These are phyloP conservation scores for Aphanomyces cochlioides DNA, from an alignment of 352 stramenopile genomes.

Conservation along the genomic window DNA sequence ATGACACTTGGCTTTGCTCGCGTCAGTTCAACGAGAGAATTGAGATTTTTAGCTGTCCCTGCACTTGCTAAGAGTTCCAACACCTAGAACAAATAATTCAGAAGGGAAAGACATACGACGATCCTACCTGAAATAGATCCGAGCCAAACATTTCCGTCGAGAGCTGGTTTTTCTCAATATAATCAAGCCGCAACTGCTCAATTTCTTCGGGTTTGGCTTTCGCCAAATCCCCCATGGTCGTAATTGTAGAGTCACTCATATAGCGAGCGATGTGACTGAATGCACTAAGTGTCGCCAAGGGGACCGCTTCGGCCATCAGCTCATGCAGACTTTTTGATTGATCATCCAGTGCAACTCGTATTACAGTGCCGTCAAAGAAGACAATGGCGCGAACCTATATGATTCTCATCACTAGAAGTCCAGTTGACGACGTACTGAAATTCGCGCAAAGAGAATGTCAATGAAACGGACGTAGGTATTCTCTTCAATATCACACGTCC, in stretches of 20 bases:
- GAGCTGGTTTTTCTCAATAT: conserved; percentile 48
- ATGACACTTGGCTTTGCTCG: background rate
- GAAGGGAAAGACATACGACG: background rate
- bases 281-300: conserved; percentile 58
- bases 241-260: conserved; percentile 43
- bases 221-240: conserved; percentile 63
- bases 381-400: conserved; percentile 48
- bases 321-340: conserved; percentile 55
- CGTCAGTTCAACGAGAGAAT: background rate
- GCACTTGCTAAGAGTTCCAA: background rate
- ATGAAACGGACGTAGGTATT: conserved; percentile 62
- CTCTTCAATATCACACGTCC: conserved; percentile 75
- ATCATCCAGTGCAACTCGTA: conserved; percentile 67
- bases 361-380: conserved; percentile 62
- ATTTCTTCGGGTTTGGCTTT: conserved; percentile 49
- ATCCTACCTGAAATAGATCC: conserved; percentile 39
- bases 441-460: conserved; percentile 55
- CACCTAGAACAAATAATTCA: too few relatives aligned
- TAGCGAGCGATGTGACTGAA: conserved; percentile 60
- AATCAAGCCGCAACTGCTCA: conserved; percentile 48
- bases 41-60: background rate
- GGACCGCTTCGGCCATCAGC: conserved; percentile 71
- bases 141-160: conserved; percentile 51
- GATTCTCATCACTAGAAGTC: background rate
- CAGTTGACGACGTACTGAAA: conserved; percentile 39